Evolutionary conservation across 2,329 filamentous ascomycete genomes (phyloP).

Genomic region (Corinectria fuckeliana): DNA sequence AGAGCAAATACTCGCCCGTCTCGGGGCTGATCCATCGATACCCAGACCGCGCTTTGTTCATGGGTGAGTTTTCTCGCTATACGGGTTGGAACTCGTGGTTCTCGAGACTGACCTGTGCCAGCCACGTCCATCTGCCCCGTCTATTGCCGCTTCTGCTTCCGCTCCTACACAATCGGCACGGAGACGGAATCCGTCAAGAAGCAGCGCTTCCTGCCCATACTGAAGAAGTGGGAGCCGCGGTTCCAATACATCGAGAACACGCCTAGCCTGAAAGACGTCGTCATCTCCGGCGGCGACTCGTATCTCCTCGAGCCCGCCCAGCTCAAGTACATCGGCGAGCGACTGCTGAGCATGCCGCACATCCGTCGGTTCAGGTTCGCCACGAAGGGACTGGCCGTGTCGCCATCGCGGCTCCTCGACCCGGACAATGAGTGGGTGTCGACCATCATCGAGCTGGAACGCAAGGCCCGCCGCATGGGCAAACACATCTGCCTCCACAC

Average conservation of each 20-base stretch:
- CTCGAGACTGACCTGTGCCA: background rate
- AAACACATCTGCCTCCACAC: background rate
- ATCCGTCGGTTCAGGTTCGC: background rate
- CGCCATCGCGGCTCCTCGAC: background rate
- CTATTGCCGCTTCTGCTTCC: background rate
- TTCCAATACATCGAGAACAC: background rate
- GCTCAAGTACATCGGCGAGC: background rate
- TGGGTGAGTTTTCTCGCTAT: background rate
- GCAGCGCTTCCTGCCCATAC: background rate
- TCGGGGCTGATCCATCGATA: background rate
- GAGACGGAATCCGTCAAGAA: background rate
- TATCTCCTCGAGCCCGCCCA: background rate
- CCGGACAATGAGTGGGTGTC: background rate
- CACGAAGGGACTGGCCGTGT: background rate
- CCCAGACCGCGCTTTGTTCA: background rate
- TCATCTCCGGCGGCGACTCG: background rate
- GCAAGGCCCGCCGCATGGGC: background rate
- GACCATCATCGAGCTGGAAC: background rate
- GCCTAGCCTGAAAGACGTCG: background rate
- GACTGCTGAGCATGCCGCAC: background rate
- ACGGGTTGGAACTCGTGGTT: too few relatives aligned
- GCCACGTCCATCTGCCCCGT: background rate
- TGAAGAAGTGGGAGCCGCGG: background rate
- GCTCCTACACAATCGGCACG: background rate
- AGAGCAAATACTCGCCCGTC: background rate